Percentiles rank a stretch among this genome's conserved stretches.
These are phyloP conservation scores for Exophiala oligosperma DNA, from an alignment of 2,329 filamentous ascomycete species.

Conservation along the genomic window DNA sequence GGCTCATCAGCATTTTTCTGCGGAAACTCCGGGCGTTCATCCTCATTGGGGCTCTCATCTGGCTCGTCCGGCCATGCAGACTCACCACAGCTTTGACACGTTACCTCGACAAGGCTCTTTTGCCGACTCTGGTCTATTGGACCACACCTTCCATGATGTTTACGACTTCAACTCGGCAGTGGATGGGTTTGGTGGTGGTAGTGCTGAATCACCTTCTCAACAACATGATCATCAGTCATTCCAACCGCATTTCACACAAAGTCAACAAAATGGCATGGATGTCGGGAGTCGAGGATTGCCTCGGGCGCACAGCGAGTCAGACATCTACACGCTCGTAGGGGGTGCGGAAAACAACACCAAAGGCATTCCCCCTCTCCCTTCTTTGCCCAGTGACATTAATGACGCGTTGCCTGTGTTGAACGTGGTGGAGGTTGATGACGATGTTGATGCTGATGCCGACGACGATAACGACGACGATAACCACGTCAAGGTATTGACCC, in stretches of 20 bases:
- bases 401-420: too few species aligned
- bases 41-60: slow-evolving; percentile 6
- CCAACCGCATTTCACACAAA: not conserved
- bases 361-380: too few species aligned
- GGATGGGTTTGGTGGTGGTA: too few species aligned
- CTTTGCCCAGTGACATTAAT: too few species aligned
- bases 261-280: not conserved
- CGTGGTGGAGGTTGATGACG: too few species aligned
- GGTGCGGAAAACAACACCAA: not conserved
- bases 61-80: slow-evolving; percentile 8
- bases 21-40: not conserved
- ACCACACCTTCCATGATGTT: not conserved
- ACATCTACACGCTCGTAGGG: not conserved
- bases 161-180: not conserved
- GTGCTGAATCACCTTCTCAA: too few species aligned
- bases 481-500: too few species aligned
- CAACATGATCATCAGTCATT: not conserved
- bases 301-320: slow-evolving; percentile 13
- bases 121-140: not conserved
- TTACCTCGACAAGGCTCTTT: not conserved
- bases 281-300: slow-evolving; percentile 1
- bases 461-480: too few species aligned
- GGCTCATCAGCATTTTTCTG: not conserved
- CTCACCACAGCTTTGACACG: slow-evolving; percentile 14
- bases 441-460: too few species aligned